phyloP scores from a whole-genome alignment of 148 eudicot species.

The Rhododendron vialii region DNA sequence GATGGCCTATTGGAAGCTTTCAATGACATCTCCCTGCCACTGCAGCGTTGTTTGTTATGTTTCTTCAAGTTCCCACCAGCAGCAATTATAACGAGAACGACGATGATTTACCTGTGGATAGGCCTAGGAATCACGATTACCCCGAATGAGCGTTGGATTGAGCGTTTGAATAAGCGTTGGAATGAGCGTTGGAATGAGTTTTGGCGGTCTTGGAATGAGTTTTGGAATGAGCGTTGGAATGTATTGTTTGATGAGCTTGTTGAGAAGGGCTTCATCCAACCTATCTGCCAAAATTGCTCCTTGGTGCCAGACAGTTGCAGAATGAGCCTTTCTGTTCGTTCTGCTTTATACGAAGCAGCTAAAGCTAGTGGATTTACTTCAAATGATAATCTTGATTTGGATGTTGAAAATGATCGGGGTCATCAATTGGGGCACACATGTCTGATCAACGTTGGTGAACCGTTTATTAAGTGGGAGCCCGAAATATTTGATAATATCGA shows the following conservation, averaged over 20 bases:
- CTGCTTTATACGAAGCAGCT: neutral
- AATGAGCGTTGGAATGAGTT: too few relatives aligned
- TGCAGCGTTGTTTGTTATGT: neutral
- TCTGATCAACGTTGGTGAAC: conserved; percentile 29
- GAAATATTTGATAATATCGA: conserved; percentile 31
- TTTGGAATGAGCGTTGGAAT: neutral
- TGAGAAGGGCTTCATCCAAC: conserved; percentile 23
- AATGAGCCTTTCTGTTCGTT: neutral
- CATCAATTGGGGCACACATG: neutral
- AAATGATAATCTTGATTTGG: neutral
- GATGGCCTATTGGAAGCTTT: neutral
- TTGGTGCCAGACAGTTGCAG: neutral
- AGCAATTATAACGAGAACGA: neutral
- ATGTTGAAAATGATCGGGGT: too few relatives aligned
- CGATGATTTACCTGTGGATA: neutral
- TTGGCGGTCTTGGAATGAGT: too few relatives aligned
- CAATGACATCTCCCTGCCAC: neutral
- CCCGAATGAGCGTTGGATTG: neutral
- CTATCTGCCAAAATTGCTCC: neutral
- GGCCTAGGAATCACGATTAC: neutral
- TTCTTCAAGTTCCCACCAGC: neutral
- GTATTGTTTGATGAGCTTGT: conserved; percentile 10
- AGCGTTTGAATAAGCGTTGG: too few relatives aligned
- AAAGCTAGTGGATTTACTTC: neutral
- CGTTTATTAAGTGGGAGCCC: conserved; percentile 15